Evolutionary conservation across 148 eudicot genomes (phyloP).

Genomic region (Polygonum aviculare): DNA sequence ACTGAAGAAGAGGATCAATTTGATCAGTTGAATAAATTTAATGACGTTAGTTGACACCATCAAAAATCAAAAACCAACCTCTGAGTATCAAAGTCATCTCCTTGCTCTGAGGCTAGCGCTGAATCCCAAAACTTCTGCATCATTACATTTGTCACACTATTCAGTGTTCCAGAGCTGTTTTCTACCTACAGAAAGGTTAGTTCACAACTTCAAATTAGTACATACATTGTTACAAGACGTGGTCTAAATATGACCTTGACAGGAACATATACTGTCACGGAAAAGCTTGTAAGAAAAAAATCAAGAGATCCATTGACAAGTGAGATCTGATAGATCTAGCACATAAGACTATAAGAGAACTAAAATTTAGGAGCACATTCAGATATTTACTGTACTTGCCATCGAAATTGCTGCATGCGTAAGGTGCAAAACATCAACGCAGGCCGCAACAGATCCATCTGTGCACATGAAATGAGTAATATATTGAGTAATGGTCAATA

Average conservation of each 20-base stretch:
- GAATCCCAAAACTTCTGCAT: constrained; percentile 99
- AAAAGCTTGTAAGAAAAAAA: not conserved
- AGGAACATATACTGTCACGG: no score
- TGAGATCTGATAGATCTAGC: not conserved
- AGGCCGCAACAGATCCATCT: constrained; percentile 71
- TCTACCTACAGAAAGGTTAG: constrained; percentile 47
- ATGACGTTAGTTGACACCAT: constrained; percentile 8
- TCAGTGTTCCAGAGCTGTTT: constrained; percentile 65
- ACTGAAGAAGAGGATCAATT: constrained; percentile 27
- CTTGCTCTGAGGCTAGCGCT: constrained; percentile 74
- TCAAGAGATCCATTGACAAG: not conserved
- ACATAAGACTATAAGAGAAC: not conserved
- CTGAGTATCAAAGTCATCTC: constrained; percentile 79
- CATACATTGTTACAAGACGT: not conserved
- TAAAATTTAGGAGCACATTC: not conserved
- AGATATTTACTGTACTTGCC: constrained; percentile 31
- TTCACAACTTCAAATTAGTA: constrained; percentile 10
- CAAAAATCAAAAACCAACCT: constrained; percentile 35
- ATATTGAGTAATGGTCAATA: not conserved
- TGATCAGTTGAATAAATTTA: not conserved
- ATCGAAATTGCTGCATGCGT: constrained; percentile 90
- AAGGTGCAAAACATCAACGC: constrained; percentile 87
- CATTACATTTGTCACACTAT: constrained; percentile 73
- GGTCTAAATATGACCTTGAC: not conserved
- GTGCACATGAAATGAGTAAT: constrained; percentile 20